phyloP scores from a whole-genome alignment of 2,329 filamentous ascomycete genomes.

The Hansfordia pulvinata region DNA sequence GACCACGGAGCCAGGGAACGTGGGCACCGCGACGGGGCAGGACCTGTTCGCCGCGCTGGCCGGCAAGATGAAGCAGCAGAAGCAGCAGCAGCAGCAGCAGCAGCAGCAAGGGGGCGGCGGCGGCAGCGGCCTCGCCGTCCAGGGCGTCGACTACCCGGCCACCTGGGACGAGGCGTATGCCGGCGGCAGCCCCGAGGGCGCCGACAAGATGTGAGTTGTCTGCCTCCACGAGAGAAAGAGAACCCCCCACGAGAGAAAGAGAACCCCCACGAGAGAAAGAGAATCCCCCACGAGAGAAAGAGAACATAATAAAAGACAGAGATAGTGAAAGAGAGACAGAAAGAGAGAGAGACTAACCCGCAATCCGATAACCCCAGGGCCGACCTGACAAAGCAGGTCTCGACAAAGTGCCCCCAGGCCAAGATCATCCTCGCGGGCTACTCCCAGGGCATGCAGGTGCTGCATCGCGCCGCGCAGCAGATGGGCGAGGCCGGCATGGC shows the following conservation, averaged over 20 bases:
- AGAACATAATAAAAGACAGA: no score
- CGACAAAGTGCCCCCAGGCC: conserved; percentile 34
- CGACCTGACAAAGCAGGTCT: neutral
- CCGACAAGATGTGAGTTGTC: neutral
- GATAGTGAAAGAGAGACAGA: no score
- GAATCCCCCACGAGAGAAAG: no score
- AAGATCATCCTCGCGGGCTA: conserved; percentile 49
- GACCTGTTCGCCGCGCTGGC: neutral
- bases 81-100: no score
- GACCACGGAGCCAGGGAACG: neutral
- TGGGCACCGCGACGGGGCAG: neutral
- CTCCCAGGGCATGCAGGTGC: conserved; percentile 50
- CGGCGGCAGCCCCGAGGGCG: neutral
- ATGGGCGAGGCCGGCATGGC: no score
- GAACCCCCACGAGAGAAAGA: no score
- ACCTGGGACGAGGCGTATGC: neutral
- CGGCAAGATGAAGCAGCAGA: neutral
- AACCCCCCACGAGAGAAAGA: no score
- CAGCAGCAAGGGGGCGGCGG: no score
- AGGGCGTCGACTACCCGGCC: conserved; percentile 1
- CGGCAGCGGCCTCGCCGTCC: neutral
- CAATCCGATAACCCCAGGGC: neutral
- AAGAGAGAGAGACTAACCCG: neutral
- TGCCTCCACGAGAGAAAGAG: no score
- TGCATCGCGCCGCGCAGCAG: conserved; percentile 48